Base-by-base conservation (phyloP, 257 asterid species). In the Osmanthus fragrans region DNA sequence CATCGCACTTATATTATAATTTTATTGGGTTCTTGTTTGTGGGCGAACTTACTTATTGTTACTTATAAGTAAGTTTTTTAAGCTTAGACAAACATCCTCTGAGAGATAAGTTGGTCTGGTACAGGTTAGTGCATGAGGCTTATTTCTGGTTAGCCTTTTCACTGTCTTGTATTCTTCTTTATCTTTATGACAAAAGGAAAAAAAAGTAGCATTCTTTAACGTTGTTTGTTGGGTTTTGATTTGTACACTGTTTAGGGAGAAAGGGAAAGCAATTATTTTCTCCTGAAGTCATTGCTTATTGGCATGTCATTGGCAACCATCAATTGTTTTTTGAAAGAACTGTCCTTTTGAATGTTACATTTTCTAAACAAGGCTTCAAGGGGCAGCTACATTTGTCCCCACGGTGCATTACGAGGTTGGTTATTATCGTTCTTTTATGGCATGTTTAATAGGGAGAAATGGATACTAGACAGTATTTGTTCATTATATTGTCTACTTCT, bases 251-350 rank as follows among this genome's bases (percentile, higher is more conserved):
- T 89, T 84, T 85, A 82, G 87, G 80, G 83, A 81, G 73, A 86
- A 84, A 82, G 87, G 87, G 83, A 77, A 84, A 79, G 83, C 85
- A 86, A 87, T 85, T 88, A 84, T 89, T 86, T 87, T 84, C 90
- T 80, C 85, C 85, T 77, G 70, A 64, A 81, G 65, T 78, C 76
- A 33, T 40, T 78, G 78, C 76, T 63, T 82, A 80, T 73, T 84
- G 78, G 79, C 16, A 63, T 63, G 69, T 21, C 19, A 63, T 73
- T 77, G 54, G 34, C 70, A 70, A 67, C 75, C 79, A 73, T 82
- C 79, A 79, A 70, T 72, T 73, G 49, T 70, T 80, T 80, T 78
- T 81, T 63, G 72, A 15, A 5, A 72, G 47, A 71, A 69, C 75
- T 58, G 37, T 73, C 56, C 49, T n/a, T 81, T 79, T 63, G 47